phyloP scores from a whole-genome alignment of 2,329 filamentous ascomycete genomes.

The Catunica adiposa region DNA sequence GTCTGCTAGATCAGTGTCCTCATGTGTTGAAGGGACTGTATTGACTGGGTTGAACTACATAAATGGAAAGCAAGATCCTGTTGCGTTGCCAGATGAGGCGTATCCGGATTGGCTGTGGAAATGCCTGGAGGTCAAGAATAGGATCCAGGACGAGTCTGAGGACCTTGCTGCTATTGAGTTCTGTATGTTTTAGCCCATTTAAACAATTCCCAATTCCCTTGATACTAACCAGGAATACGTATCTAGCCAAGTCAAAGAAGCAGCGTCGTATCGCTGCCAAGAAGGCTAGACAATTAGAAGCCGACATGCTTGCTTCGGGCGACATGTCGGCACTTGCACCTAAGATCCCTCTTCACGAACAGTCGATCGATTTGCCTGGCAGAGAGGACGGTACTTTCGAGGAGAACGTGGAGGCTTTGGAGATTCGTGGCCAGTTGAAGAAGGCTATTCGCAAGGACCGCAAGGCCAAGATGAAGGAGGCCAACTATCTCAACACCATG shows the following conservation, averaged over 20 bases:
- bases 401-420: conserved; percentile 31
- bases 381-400: conserved; percentile 26
- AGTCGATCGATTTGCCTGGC: conserved; percentile 56
- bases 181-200: conserved; percentile 38
- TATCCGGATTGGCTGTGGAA: conserved; percentile 73
- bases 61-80: conserved; percentile 56
- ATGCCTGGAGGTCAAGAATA: conserved; percentile 47
- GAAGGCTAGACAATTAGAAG: conserved; percentile 38
- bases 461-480: conserved; percentile 64
- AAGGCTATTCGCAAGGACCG: conserved; percentile 59
- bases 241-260: conserved; percentile 66
- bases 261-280: conserved; percentile 57
- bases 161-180: conserved; percentile 56
- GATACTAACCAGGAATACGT: background rate
- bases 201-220: background rate
- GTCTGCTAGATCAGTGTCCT: conserved; percentile 20
- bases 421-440: conserved; percentile 45
- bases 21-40: conserved; percentile 50
- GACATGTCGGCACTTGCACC: conserved; percentile 48
- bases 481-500: conserved; percentile 73
- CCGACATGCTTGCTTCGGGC: conserved; percentile 44
- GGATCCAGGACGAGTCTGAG: conserved; percentile 30
- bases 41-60: conserved; percentile 62
- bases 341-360: conserved; percentile 60
- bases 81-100: conserved; percentile 56